phyloP scores from a whole-genome alignment of 2,329 filamentous ascomycete species.

The Mycosphaerella arachidis region DNA sequence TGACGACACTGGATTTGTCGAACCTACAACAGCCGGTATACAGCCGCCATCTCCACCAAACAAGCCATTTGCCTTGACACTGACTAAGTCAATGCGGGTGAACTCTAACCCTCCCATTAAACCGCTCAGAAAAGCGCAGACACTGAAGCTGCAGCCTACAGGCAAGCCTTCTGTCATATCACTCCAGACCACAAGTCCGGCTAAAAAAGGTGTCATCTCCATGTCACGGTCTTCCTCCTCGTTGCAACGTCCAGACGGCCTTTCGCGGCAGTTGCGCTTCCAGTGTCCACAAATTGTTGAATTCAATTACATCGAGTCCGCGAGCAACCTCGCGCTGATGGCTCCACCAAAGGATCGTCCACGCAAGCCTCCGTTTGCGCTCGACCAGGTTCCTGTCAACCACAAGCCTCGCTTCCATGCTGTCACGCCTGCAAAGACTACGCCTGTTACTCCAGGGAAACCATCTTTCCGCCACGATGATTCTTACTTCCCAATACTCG shows the following conservation, averaged over 20 bases:
- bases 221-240: not conserved
- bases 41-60: slow-evolving; percentile 2
- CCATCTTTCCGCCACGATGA: slow-evolving; percentile 15
- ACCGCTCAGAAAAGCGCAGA: slow-evolving; percentile 12
- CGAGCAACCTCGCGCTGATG: not conserved
- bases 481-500: slow-evolving; percentile 26
- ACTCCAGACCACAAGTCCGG: not conserved
- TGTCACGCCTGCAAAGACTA: slow-evolving; percentile 23
- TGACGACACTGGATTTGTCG: slow-evolving; percentile 22
- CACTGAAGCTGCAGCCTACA: slow-evolving; percentile 1
- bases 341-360: not conserved
- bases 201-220: not conserved
- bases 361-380: not conserved
- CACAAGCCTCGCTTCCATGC: slow-evolving; percentile 18
- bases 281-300: slow-evolving; percentile 3
- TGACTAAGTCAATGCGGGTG: slow-evolving; percentile 8
- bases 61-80: slow-evolving; percentile 9
- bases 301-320: not conserved
- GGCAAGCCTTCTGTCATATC: not conserved
- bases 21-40: slow-evolving; percentile 11
- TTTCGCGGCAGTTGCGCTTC: slow-evolving; percentile 12
- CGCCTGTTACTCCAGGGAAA: slow-evolving; percentile 8
- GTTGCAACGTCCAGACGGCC: not conserved
- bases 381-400: not conserved
- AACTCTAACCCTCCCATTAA: slow-evolving; percentile 7